These are phyloP conservation scores for Oidiodendron maius DNA, from an alignment of 495 filamentous ascomycete genomes.

Conservation along the genomic window DNA sequence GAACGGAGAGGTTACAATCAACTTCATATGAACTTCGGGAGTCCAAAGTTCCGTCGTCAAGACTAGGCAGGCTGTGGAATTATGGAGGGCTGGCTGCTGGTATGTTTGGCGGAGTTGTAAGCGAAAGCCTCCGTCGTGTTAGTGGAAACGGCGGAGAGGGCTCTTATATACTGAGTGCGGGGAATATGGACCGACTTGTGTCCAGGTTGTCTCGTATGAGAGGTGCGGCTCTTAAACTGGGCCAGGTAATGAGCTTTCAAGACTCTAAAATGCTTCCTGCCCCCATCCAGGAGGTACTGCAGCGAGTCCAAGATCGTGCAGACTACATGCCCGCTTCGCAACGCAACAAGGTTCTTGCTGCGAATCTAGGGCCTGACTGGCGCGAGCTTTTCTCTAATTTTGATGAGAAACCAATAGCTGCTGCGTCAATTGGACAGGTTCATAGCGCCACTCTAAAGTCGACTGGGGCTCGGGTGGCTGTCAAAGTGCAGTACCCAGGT, in stretches of 20 bases:
- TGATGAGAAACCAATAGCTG: conserved; percentile 87
- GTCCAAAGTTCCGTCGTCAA: conserved; percentile 84
- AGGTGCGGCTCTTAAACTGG: conserved; percentile 94
- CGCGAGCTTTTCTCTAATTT: conserved; percentile 76
- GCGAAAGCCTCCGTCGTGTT: conserved; percentile 71
- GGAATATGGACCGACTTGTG: conserved; percentile 88
- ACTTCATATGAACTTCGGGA: conserved; percentile 69
- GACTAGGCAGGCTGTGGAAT: conserved; percentile 85
- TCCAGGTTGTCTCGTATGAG: conserved; percentile 92
- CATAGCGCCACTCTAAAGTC: conserved; percentile 79
- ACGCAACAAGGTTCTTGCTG: conserved; percentile 71
- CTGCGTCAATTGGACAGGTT: conserved; percentile 97
- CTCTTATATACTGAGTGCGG: conserved; percentile 80
- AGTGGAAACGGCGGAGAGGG: conserved; percentile 48
- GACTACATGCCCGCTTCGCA: conserved; percentile 97
- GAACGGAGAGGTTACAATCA: background rate
- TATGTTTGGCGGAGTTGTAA: conserved; percentile 91
- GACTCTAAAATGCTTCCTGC: conserved; percentile 93
- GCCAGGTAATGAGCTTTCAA: conserved; percentile 97
- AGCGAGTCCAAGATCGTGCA: conserved; percentile 91
- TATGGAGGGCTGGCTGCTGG: conserved; percentile 89
- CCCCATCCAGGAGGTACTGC: conserved; percentile 77
- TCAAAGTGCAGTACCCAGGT: conserved; percentile 98
- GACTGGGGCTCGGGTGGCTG: conserved; percentile 70
- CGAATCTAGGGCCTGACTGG: conserved; percentile 82